These are phyloP conservation scores for Claviceps purpurea DNA, from an alignment of 2,329 filamentous ascomycete genomes.

Conservation along the genomic window DNA sequence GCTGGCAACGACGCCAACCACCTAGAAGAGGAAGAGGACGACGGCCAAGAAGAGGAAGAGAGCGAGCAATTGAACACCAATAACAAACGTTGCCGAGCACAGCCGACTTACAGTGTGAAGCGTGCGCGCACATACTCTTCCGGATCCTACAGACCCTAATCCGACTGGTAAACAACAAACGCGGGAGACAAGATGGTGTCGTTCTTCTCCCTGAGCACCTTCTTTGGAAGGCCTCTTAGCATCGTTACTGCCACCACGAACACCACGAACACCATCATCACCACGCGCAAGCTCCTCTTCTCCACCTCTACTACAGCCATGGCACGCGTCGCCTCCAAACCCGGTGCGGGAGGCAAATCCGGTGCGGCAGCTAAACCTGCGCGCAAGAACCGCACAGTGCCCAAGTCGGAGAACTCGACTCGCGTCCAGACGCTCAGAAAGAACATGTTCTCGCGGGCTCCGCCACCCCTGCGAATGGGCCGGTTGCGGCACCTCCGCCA, in stretches of 20 bases:
- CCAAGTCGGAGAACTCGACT: constrained; percentile 25
- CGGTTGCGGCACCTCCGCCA: constrained; percentile 80
- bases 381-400: constrained; percentile 15
- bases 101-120: not conserved
- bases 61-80: not conserved
- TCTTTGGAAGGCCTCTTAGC: constrained; percentile 10
- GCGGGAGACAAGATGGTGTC: constrained; percentile 13
- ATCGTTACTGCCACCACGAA: not conserved
- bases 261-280: constrained; percentile 1
- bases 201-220: constrained; percentile 16
- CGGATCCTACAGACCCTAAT: not conserved
- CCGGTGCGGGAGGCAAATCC: constrained; percentile 12
- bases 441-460: constrained; percentile 37
- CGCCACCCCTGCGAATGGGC: constrained; percentile 69
- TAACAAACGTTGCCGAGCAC: not conserved
- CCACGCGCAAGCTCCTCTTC: constrained; percentile 14
- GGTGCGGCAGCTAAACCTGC: constrained; percentile 12
- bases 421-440: constrained; percentile 31
- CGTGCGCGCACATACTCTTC: not conserved
- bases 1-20: not conserved
- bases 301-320: constrained; percentile 19
- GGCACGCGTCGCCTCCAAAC: constrained; percentile 17
- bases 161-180: not conserved
- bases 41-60: not conserved
- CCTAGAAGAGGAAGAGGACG: not conserved